A percentile compares a stretch with the other conserved stretches of the same genome.
Conservation (phyloP, 768 basidiomycete genomes). For the Trametes coccinea region DNA sequence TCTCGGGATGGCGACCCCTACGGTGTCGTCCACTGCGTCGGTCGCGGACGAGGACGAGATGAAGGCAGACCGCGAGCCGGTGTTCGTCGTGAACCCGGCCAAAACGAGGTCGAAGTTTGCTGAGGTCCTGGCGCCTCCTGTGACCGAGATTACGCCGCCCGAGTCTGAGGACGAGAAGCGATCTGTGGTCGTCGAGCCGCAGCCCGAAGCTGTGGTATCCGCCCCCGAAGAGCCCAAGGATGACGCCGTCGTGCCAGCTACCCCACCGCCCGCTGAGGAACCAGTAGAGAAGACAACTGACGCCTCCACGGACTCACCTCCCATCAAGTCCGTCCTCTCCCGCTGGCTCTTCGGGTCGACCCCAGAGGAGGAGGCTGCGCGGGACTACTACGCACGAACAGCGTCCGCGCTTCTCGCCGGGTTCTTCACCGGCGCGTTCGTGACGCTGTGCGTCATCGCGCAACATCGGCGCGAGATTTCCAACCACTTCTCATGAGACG, state of each 20-base stretch:
- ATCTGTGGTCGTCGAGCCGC: neutral
- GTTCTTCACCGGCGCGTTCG: constrained; percentile 58
- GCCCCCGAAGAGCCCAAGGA: neutral
- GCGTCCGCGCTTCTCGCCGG: constrained; percentile 56
- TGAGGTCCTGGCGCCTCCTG: neutral
- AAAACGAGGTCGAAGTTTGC: neutral
- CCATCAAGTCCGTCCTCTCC: neutral
- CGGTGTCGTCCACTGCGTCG: constrained; percentile 16
- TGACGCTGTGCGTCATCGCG: constrained; percentile 52
- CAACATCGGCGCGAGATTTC: constrained; percentile 48
- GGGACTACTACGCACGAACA: constrained; percentile 30
- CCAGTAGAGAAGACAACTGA: neutral
- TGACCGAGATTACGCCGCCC: neutral
- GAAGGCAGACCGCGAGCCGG: constrained; percentile 12
- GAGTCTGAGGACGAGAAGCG: neutral
- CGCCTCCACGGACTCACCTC: neutral
- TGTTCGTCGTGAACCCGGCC: constrained; percentile 2
- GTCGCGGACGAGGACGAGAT: constrained; percentile 15
- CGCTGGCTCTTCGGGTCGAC: neutral
- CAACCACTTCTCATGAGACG: constrained; percentile 26
- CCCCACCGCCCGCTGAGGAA: neutral
- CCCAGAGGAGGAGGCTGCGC: constrained; percentile 12
- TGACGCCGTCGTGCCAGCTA: neutral
- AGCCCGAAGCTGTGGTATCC: neutral
- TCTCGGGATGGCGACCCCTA: constrained; percentile 9